Conservation (phyloP, 495 filamentous ascomycete genomes). For the Neurospora sp. region DNA sequence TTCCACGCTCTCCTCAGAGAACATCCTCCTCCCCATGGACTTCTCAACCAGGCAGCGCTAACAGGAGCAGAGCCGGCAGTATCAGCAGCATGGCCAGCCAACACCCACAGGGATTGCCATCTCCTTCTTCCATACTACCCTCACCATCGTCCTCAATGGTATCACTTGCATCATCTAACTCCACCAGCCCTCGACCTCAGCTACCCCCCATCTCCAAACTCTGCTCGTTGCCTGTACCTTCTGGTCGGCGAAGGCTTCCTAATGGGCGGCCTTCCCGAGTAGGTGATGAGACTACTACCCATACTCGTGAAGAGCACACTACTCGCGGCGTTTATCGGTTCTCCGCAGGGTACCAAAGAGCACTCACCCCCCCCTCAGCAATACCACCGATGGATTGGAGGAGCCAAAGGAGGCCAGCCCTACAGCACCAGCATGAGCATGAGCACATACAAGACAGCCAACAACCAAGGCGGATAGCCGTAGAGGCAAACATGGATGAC, state of each 20-base stretch:
- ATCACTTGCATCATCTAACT: not conserved
- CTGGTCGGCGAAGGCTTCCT: not conserved
- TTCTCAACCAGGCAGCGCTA: not conserved
- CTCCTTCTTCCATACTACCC: not conserved
- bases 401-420: not conserved
- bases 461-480: not conserved
- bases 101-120: not conserved
- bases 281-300: not conserved
- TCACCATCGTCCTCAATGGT: not conserved
- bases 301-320: not conserved
- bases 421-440: not conserved
- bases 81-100: not conserved
- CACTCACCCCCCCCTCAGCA: not conserved
- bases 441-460: not conserved
- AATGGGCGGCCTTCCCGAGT: not conserved
- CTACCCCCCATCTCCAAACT: not conserved
- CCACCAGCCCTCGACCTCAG: not conserved
- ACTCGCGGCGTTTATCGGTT: not conserved
- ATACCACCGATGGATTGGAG: not conserved
- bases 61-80: not conserved
- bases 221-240: not conserved
- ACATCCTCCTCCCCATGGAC: not conserved
- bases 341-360: not conserved
- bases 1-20: conserved; percentile 22
- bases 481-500: not conserved